Percentiles rank a stretch among this genome's conserved stretches.
These are phyloP conservation scores for Kwoniella botswanensis DNA, from an alignment of 768 basidiomycete genomes.

Conservation along the genomic window DNA sequence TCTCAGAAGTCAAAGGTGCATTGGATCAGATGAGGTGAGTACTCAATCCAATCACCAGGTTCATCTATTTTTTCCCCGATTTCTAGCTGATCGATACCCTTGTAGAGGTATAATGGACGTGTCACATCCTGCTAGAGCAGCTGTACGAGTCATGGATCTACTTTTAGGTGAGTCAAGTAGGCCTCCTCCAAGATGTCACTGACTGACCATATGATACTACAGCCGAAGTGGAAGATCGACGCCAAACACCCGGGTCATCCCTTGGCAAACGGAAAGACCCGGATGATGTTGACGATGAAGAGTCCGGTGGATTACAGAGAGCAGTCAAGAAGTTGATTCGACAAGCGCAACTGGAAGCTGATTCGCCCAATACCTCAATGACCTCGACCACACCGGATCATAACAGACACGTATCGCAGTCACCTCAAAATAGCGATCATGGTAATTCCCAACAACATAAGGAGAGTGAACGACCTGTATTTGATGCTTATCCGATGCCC, in stretches of 20 bases:
- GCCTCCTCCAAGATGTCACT: too few relatives aligned
- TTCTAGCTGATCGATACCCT: constrained; percentile 11
- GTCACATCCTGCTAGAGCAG: constrained; percentile 55
- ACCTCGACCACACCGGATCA: constrained; percentile 8
- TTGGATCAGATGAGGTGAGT: constrained; percentile 55
- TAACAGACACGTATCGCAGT: constrained; percentile 14
- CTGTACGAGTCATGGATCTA: constrained; percentile 57
- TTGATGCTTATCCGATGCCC: constrained; percentile 51
- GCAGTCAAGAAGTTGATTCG: constrained; percentile 57
- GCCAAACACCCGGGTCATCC: constrained; percentile 36
- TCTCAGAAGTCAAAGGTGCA: constrained; percentile 51
- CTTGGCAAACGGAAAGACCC: constrained; percentile 50
- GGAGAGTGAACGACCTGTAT: constrained; percentile 37
- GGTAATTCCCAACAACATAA: constrained; percentile 13
- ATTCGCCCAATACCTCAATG: constrained; percentile 33
- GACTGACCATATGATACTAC: neutral
- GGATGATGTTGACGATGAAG: constrained; percentile 30
- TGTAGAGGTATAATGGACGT: constrained; percentile 49
- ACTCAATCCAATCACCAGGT: neutral
- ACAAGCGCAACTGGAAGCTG: constrained; percentile 51
- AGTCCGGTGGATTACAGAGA: constrained; percentile 50
- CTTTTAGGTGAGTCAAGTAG: constrained; percentile 47
- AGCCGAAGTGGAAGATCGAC: constrained; percentile 56
- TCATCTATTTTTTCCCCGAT: neutral
- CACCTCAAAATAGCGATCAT: constrained; percentile 15